Percentiles rank a stretch among this genome's conserved stretches.
phyloP scores from a whole-genome alignment of 2,329 filamentous ascomycete species.

The Fusarium austroafricanum region DNA sequence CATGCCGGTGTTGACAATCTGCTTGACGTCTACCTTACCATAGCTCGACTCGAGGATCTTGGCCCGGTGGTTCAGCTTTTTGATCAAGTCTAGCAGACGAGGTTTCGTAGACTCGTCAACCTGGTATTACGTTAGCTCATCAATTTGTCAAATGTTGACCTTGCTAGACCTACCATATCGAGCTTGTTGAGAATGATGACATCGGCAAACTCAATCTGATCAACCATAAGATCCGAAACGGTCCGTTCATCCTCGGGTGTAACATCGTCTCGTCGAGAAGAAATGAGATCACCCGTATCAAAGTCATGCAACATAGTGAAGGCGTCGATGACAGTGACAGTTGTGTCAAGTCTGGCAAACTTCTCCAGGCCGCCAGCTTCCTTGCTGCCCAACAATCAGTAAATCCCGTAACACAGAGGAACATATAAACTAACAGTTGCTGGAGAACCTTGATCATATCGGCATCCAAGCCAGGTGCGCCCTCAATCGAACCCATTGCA shows the following conservation, averaged over 20 bases:
- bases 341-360: slow-evolving; percentile 75
- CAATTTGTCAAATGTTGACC: rapidly evolving
- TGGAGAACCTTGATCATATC: slow-evolving; percentile 52
- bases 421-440: slow-evolving; percentile 46
- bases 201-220: slow-evolving; percentile 82
- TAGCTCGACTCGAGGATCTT: slow-evolving; percentile 71
- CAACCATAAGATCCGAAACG: slow-evolving; percentile 80
- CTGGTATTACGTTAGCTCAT: slow-evolving; percentile 35
- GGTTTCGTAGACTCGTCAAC: slow-evolving; percentile 55
- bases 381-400: slow-evolving; percentile 48
- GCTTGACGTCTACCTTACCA: slow-evolving; percentile 68
- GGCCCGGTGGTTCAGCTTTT: slow-evolving; percentile 73
- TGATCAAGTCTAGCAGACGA: slow-evolving; percentile 65
- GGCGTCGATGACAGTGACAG: slow-evolving; percentile 78
- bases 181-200: slow-evolving; percentile 78
- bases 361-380: slow-evolving; percentile 72
- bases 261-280: slow-evolving; percentile 71
- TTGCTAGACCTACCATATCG: slow-evolving; percentile 62
- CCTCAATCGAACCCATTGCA: slow-evolving; percentile 48
- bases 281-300: slow-evolving; percentile 75
- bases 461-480: slow-evolving; percentile 49
- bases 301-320: slow-evolving; percentile 80
- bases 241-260: slow-evolving; percentile 76
- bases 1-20: slow-evolving; percentile 73
- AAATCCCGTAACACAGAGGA: rapidly evolving